A percentile compares a stretch with the other conserved stretches of the same genome.
These are phyloP conservation scores for Metschnikowia kofuensis DNA, from an alignment of 805 yeast species.

Conservation along the genomic window DNA sequence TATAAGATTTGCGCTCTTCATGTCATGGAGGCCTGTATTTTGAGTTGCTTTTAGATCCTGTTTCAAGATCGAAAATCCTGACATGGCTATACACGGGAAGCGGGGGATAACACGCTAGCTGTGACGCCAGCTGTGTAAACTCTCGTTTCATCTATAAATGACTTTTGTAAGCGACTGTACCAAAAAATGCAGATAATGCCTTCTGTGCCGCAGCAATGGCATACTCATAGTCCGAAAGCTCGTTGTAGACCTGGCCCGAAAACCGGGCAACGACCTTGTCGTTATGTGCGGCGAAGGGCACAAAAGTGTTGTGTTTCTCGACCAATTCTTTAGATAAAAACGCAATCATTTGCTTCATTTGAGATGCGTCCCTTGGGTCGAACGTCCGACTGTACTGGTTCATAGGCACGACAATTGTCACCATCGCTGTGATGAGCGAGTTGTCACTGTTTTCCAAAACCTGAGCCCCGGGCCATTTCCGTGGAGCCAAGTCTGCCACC, in stretches of 20 bases:
- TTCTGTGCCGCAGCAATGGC: slow-evolving; percentile 25
- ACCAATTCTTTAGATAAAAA: slow-evolving; percentile 7
- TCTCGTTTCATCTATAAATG: neutral
- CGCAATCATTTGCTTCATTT: slow-evolving; percentile 3
- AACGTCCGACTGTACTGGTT: slow-evolving; percentile 9
- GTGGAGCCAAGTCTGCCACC: slow-evolving; percentile 40
- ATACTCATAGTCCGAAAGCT: slow-evolving; percentile 48
- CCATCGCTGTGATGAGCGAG: slow-evolving; percentile 40
- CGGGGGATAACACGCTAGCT: neutral
- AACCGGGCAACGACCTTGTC: slow-evolving; percentile 38
- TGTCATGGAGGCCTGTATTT: neutral
- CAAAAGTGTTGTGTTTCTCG: slow-evolving; percentile 36
- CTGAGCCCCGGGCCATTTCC: slow-evolving; percentile 36
- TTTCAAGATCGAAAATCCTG: neutral
- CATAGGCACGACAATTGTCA: slow-evolving; percentile 41
- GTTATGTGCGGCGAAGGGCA: slow-evolving; percentile 45
- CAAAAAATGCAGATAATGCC: slow-evolving; percentile 25
- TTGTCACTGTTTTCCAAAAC: slow-evolving; percentile 35
- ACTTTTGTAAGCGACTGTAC: neutral
- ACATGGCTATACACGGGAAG: neutral
- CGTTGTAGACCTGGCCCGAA: slow-evolving; percentile 61
- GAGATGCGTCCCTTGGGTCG: neutral
- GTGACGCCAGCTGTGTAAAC: too few relatives aligned
- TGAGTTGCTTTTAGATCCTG: neutral
- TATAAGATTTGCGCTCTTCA: neutral